Percentiles rank a stretch among this genome's conserved stretches.
These are phyloP conservation scores for Platanthera guangdongensis DNA, from an alignment of 106 monocot species.

Conservation along the genomic window DNA sequence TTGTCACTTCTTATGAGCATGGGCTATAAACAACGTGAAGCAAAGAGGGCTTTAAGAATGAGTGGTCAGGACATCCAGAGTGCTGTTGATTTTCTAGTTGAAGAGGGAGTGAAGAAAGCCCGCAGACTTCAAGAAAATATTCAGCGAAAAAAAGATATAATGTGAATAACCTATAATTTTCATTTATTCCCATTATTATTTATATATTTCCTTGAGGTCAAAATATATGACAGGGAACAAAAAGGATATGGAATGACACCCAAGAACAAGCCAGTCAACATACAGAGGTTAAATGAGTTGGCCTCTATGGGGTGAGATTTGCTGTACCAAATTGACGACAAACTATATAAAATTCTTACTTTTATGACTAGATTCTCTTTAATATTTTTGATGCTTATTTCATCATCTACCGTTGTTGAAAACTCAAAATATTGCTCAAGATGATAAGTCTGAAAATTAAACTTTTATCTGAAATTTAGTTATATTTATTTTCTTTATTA, in stretches of 20 bases:
- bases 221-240: conserved; percentile 56
- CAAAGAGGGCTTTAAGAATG: conserved; percentile 87
- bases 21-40: conserved; percentile 72
- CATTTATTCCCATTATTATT: background rate
- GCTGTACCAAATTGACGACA: background rate
- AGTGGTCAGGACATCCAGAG: conserved; percentile 60
- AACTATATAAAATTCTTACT: background rate
- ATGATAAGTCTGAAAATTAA: too few species aligned
- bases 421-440: too few species aligned
- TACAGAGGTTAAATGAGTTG: conserved; percentile 57
- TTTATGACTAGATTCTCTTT: background rate
- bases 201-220: background rate
- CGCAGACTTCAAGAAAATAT: conserved; percentile 48
- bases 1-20: conserved; percentile 73
- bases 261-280: conserved; percentile 59
- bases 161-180: conserved; percentile 19
- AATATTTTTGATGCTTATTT: too few species aligned
- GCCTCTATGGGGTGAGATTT: conserved; percentile 63
- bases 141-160: conserved; percentile 44
- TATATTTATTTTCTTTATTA: too few species aligned
- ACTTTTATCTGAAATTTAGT: too few species aligned
- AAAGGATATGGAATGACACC: conserved; percentile 73
- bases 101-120: conserved; percentile 59
- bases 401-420: too few species aligned
- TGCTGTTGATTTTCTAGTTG: conserved; percentile 78